Evolutionary conservation across 2,329 filamentous ascomycete genomes (phyloP).

Genomic region (Ascomycota sp.): DNA sequence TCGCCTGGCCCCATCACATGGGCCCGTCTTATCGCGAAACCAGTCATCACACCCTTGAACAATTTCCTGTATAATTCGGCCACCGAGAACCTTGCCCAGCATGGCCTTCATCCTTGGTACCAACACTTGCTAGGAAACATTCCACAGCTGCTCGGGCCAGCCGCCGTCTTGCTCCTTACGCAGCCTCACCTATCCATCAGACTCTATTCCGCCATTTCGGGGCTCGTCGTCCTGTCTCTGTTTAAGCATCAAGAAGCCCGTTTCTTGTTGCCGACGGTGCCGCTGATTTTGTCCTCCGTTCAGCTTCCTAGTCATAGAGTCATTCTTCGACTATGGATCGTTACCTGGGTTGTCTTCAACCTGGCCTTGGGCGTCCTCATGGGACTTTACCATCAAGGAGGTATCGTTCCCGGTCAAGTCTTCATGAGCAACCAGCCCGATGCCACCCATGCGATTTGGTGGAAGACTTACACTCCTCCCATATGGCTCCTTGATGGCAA

Average conservation of each 20-base stretch:
- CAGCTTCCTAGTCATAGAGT: conserved; percentile 37
- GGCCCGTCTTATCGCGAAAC: conserved; percentile 39
- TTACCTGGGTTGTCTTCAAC: conserved; percentile 51
- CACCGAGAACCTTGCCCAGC: conserved; percentile 48
- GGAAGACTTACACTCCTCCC: conserved; percentile 71
- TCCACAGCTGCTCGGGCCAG: conserved; percentile 50
- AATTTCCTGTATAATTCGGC: conserved; percentile 58
- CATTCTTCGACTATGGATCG: conserved; percentile 32
- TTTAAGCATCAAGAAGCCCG: conserved; percentile 68
- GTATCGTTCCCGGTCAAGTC: conserved; percentile 54
- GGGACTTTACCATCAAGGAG: conserved; percentile 68
- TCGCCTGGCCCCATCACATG: conserved; percentile 40
- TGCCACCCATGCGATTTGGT: conserved; percentile 55
- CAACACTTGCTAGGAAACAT: conserved; percentile 56
- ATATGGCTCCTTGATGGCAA: conserved; percentile 63
- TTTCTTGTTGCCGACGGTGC: conserved; percentile 56
- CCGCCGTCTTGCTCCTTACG: conserved; percentile 37
- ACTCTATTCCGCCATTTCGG: conserved; percentile 55
- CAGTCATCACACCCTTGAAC: conserved; percentile 58
- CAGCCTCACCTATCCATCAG: conserved; percentile 36
- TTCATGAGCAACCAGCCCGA: conserved; percentile 52
- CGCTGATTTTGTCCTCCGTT: conserved; percentile 56
- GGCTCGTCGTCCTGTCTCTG: conserved; percentile 47
- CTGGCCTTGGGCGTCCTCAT: conserved; percentile 46
- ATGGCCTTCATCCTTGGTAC: conserved; percentile 62